Conservation (phyloP, 805 yeast species). For the Metschnikowia picachoensis region DNA sequence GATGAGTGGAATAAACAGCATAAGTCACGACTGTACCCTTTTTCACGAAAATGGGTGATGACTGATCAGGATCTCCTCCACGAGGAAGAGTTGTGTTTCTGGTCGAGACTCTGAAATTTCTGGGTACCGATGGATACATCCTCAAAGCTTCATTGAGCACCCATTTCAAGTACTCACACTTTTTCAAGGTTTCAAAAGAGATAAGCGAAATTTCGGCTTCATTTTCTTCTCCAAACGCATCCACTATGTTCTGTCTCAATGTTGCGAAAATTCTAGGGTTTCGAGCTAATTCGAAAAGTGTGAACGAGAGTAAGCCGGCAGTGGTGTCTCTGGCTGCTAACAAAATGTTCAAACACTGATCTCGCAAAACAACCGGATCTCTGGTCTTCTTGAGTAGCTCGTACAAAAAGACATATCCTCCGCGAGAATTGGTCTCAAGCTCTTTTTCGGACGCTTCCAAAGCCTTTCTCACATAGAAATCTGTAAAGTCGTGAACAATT, state of each 20-base stretch:
- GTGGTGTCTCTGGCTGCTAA: constrained; percentile 57
- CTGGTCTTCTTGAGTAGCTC: constrained; percentile 48
- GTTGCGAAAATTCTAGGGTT: constrained; percentile 35
- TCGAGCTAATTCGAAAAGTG: constrained; percentile 43
- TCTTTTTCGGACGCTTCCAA: constrained; percentile 29
- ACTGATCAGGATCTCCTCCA: constrained; percentile 45
- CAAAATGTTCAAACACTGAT: constrained; percentile 48
- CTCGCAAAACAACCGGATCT: constrained; percentile 44
- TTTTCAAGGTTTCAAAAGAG: constrained; percentile 47
- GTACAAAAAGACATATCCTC: constrained; percentile 43
- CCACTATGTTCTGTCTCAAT: constrained; percentile 35
- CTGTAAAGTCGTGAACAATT: constrained; percentile 14
- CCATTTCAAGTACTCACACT: constrained; percentile 43
- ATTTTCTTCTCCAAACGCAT: constrained; percentile 31
- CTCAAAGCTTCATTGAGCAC: constrained; percentile 48
- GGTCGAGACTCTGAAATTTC: constrained; percentile 43
- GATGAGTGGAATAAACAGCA: constrained; percentile 40
- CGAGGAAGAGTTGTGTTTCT: constrained; percentile 46
- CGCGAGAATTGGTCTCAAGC: constrained; percentile 28
- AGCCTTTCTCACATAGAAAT: constrained; percentile 38
- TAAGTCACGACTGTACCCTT: constrained; percentile 43
- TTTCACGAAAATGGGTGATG: constrained; percentile 35
- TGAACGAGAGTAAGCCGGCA: constrained; percentile 46
- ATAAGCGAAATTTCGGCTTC: constrained; percentile 33
- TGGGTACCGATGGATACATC: constrained; percentile 50